Evolutionary conservation across 352 stramenopile species (phyloP).

Genomic region (Thalassiosira livingstoniorum): DNA sequence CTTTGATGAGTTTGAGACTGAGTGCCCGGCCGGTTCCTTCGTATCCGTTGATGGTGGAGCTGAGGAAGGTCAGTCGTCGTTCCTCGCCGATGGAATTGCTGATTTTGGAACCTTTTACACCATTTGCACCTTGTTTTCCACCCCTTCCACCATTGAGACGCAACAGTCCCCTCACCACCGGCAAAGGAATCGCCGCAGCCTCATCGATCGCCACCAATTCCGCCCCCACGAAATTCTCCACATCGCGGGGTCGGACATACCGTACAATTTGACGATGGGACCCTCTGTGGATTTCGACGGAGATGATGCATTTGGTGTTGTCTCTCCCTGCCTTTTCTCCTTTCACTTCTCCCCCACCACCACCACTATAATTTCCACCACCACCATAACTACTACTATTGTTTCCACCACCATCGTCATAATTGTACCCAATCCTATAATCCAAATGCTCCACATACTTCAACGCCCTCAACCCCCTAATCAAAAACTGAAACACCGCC

Average conservation of each 20-base stretch:
- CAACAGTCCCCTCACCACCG: conserved; percentile 95
- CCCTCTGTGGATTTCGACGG: conserved; percentile 94
- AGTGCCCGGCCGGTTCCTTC: conserved; percentile 98
- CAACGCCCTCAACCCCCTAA: conserved; percentile 93
- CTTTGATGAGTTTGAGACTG: conserved; percentile 98
- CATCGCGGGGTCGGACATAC: conserved; percentile 93
- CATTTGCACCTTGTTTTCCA: conserved; percentile 34
- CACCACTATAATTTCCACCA: conserved; percentile 4
- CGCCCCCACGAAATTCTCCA: conserved; percentile 96
- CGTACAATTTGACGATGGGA: conserved; percentile 97
- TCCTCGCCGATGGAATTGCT: conserved; percentile 41
- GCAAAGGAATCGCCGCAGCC: conserved; percentile 99
- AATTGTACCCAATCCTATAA: conserved; percentile 92
- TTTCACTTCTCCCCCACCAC: background rate
- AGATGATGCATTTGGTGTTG: conserved; percentile 88
- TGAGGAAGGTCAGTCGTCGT: conserved; percentile 95
- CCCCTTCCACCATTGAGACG: conserved; percentile 54
- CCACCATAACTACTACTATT: conserved; percentile 17
- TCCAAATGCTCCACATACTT: conserved; percentile 98
- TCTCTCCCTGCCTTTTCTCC: conserved; percentile 72
- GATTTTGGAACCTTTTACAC: background rate
- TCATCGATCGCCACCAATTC: conserved; percentile 99
- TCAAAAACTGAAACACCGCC: conserved; percentile 98
- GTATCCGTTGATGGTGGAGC: conserved; percentile 99
- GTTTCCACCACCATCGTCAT: conserved; percentile 33